Evolutionary conservation across 306 rosid genomes (phyloP).

Genomic region (Styphnolobium japonicum): DNA sequence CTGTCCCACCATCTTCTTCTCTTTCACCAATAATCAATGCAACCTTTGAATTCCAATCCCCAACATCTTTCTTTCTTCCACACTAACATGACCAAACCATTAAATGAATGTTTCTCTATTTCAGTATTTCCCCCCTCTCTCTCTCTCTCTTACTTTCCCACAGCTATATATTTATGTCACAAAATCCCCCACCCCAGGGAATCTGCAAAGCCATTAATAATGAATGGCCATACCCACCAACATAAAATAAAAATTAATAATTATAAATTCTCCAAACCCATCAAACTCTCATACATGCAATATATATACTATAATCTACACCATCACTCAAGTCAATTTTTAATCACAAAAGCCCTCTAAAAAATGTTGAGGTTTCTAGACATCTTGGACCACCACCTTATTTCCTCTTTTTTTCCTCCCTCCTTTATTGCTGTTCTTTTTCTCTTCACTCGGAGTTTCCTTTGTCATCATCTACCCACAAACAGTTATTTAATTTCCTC

Average conservation of each 20-base stretch:
- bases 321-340: conserved; percentile 49
- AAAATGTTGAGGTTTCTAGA: conserved; percentile 56
- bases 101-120: conserved; percentile 14
- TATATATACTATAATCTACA: conserved; percentile 48
- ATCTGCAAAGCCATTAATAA: conserved; percentile 72
- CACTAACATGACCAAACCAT: conserved; percentile 45
- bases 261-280: conserved; percentile 48
- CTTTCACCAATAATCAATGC: conserved; percentile 44
- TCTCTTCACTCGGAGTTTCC: conserved; percentile 51
- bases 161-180: conserved; percentile 24
- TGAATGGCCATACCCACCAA: conserved; percentile 51
- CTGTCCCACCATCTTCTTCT: conserved; percentile 50
- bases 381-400: conserved; percentile 41
- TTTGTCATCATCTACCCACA: conserved; percentile 73
- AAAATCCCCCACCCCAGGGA: conserved; percentile 62
- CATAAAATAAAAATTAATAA: conserved; percentile 9
- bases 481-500: conserved; percentile 63
- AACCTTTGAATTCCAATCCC: conserved; percentile 50
- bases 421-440: conserved; percentile 12
- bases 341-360: conserved; percentile 49
- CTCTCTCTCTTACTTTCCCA: conserved; percentile 13
- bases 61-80: conserved; percentile 43
- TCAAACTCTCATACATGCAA: conserved; percentile 42
- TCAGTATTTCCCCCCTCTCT: background rate
- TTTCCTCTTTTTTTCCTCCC: background rate